A percentile compares a stretch with the other conserved stretches of the same genome.
Conservation (phyloP, 2,329 filamentous ascomycete species). For the Berkeleyomyces rouxiae region DNA sequence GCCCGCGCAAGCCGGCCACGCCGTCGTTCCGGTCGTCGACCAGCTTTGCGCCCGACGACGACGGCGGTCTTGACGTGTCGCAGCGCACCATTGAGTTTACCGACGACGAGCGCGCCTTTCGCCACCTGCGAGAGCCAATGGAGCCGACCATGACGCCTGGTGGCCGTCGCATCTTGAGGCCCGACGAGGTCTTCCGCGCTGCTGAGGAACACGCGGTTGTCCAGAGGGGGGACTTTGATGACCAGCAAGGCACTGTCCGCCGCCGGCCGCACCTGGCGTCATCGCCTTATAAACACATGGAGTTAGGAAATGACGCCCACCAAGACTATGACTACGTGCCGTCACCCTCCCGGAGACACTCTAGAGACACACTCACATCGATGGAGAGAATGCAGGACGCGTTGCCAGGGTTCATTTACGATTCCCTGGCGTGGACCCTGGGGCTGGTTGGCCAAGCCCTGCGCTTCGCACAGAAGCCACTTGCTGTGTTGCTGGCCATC, state of each 20-base stretch:
- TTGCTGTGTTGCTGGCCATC: conserved; percentile 43
- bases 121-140: conserved; percentile 18
- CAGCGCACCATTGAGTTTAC: conserved; percentile 4
- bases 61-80: conserved; percentile 26
- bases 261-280: neutral
- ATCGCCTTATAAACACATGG: neutral
- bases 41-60: conserved; percentile 32
- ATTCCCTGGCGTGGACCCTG: conserved; percentile 31
- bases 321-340: neutral
- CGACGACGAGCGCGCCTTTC: conserved; percentile 18
- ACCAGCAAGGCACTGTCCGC: neutral
- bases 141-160: conserved; percentile 16
- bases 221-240: neutral
- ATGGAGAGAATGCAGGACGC: conserved; percentile 22
- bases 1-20: conserved; percentile 17
- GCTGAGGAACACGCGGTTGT: neutral
- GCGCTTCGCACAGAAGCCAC: conserved; percentile 44
- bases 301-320: neutral
- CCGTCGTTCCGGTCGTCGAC: conserved; percentile 26
- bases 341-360: neutral
- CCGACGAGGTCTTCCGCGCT: neutral
- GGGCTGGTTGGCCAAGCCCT: conserved; percentile 43
- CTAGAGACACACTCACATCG: conserved; percentile 4
- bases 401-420: conserved; percentile 24
- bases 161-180: conserved; percentile 12